phyloP scores from a whole-genome alignment of 2,329 filamentous ascomycete species.

The Cercospora nicotianae region DNA sequence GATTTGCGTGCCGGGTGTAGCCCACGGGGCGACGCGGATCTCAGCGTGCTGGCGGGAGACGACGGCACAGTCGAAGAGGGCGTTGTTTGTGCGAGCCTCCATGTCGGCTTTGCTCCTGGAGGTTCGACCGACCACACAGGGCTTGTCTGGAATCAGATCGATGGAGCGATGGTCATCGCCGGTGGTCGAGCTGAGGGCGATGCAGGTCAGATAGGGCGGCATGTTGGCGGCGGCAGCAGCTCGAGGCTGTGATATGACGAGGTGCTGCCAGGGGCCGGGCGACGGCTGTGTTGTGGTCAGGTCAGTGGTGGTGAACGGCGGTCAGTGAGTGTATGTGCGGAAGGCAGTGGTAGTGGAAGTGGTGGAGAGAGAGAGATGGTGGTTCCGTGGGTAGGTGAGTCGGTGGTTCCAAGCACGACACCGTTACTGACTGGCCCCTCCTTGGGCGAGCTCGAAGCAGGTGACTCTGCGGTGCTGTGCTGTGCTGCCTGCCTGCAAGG shows the following conservation, averaged over 20 bases:
- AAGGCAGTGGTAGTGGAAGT: background rate
- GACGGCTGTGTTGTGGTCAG: background rate
- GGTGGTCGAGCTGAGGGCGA: conserved; percentile 25
- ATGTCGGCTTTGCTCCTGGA: conserved; percentile 44
- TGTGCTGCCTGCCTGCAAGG: background rate
- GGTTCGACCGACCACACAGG: conserved; percentile 45
- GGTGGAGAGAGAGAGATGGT: background rate
- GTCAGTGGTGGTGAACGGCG: background rate
- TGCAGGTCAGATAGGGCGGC: conserved; percentile 12
- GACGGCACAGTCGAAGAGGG: conserved; percentile 41
- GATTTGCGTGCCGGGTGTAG: conserved; percentile 23
- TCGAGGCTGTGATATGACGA: background rate
- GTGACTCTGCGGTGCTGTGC: conserved; percentile 9
- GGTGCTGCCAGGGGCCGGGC: background rate
- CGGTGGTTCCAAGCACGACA: background rate
- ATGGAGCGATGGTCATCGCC: conserved; percentile 27
- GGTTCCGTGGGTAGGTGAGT: background rate
- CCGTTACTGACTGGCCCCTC: background rate
- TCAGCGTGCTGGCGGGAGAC: conserved; percentile 40
- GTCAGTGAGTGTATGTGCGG: background rate
- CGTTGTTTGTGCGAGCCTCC: conserved; percentile 32
- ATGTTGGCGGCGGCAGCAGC: conserved; percentile 6
- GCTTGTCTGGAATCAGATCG: conserved; percentile 22
- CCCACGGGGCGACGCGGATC: conserved; percentile 25
- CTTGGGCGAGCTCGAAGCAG: conserved; percentile 8